Base-by-base conservation (phyloP, 257 asterid species). In the Solanum bulbocastanum region DNA sequence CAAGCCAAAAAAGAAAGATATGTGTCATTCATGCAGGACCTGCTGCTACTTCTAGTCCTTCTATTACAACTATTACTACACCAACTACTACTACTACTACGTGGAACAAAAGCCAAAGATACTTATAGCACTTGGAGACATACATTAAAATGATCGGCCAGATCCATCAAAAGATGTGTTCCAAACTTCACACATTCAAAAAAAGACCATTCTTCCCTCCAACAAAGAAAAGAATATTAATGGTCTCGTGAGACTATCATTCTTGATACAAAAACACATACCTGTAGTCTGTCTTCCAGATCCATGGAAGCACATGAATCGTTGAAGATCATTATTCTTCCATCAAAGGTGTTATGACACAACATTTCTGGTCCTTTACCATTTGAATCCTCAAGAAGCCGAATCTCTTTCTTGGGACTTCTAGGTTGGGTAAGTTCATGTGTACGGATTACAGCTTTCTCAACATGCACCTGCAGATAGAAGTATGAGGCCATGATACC, bases 381-480 rank as follows among this genome's bases (percentile, higher is more conserved):
- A 72, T 89, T 36, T 12, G 92, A 62, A 44, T 62, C 84, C 68
- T 68, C 25, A 86, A 8, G 23, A 66, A 86, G 86, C 32, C 84
- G n/a, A 58, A 39, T 30, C 36, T 81, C 79, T 46, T 44, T 69
- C 74, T 16, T 73, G n/a, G 58, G 72, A 84, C 69, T 60, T 65
- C 3, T 66, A 36, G 79, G 88, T 52, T 76, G 91, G 86, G 40
- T 89, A 83, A 8, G 25, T 86, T 44, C 72, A 91, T 56, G 30
- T 52, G 18, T 27, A 46, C 20, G 20, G 33, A 44, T 46, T 27
- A 65, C 84, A 20, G 78, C 83, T 56, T 87, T 87, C 88, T 89
- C 85, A 14, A 92, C 90, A 87, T 89, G 89, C 86, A 93, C 92
- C 96, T 94, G 81, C 8, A 49, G 33, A 85, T 46, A 85, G 79